A percentile compares a stretch with the other conserved stretches of the same genome.
Evolutionary conservation across 176 grass and related monocot genomes (phyloP).

Genomic region (Guadua angustifolia): DNA sequence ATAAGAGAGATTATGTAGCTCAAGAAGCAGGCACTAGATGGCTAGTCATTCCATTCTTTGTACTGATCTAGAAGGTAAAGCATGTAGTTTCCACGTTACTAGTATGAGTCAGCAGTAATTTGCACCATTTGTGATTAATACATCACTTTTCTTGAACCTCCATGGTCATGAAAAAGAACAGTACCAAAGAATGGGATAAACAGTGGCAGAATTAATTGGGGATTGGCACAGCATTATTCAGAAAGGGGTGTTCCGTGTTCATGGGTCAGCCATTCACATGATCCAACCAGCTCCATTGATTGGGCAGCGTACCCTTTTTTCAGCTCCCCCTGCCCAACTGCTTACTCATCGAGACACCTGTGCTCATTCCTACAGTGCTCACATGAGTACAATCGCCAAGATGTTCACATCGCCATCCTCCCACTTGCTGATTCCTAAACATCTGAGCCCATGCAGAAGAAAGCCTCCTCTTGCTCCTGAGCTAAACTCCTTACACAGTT

Average conservation of each 20-base stretch:
- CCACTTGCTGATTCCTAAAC: conserved; percentile 19
- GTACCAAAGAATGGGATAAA: conserved; percentile 19
- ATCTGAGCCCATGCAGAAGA: conserved; percentile 1
- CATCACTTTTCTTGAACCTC: neutral
- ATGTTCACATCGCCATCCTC: neutral
- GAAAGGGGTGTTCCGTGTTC: conserved; percentile 15
- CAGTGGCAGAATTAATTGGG: conserved; percentile 19
- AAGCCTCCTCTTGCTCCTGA: neutral
- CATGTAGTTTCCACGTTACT: too few species aligned
- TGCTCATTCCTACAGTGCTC: conserved; percentile 15
- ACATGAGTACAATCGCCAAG: neutral
- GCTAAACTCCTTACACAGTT: neutral
- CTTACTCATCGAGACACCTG: conserved; percentile 40
- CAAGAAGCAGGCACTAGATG: too few species aligned
- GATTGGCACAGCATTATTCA: neutral
- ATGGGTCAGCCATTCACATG: conserved; percentile 59
- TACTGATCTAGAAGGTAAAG: too few species aligned
- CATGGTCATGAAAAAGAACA: neutral
- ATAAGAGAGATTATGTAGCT: too few species aligned
- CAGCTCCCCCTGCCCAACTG: conserved; percentile 32
- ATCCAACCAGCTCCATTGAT: conserved; percentile 55
- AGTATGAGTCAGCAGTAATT: too few species aligned
- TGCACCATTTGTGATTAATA: too few species aligned
- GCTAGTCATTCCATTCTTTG: too few species aligned
- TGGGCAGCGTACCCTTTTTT: neutral